A percentile compares a stretch with the other conserved stretches of the same genome.
Conservation (phyloP, 805 yeast species). For the Yarrowia yakushimensis region DNA sequence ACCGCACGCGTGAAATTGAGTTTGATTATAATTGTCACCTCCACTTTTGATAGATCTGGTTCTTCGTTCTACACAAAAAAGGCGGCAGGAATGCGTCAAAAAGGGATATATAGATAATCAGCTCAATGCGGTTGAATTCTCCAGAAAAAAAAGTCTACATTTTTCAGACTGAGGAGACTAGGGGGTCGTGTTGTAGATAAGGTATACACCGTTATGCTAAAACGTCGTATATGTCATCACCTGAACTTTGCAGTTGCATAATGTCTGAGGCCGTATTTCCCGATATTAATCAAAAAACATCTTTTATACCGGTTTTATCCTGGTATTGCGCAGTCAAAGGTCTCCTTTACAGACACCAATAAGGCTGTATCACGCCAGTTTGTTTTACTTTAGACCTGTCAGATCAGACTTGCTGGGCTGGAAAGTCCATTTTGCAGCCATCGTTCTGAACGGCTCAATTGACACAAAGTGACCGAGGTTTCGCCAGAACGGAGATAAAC, state of each 20-base stretch:
- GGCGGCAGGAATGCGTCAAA: not conserved
- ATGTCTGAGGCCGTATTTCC: too few species aligned
- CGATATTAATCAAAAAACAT: too few species aligned
- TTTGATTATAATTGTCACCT: not conserved
- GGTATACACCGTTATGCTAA: not conserved
- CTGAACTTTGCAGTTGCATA: not conserved
- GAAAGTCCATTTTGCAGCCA: too few species aligned
- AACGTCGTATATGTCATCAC: constrained; percentile 6
- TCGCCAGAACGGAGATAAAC: not conserved
- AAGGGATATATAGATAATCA: too few species aligned
- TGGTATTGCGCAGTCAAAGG: not conserved
- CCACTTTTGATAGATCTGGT: not conserved
- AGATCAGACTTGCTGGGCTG: not conserved
- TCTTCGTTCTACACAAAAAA: not conserved
- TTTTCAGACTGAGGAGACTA: not conserved
- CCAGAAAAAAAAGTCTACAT: too few species aligned
- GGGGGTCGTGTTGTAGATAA: not conserved
- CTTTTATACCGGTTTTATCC: not conserved
- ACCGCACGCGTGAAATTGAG: not conserved
- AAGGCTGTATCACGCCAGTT: not conserved
- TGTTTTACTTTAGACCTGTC: not conserved
- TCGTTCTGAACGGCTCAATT: not conserved
- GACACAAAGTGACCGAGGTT: not conserved
- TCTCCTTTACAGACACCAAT: not conserved
- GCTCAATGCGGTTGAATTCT: not conserved